phyloP scores from a whole-genome alignment of 768 basidiomycete genomes.

The Tylopilus sp. region DNA sequence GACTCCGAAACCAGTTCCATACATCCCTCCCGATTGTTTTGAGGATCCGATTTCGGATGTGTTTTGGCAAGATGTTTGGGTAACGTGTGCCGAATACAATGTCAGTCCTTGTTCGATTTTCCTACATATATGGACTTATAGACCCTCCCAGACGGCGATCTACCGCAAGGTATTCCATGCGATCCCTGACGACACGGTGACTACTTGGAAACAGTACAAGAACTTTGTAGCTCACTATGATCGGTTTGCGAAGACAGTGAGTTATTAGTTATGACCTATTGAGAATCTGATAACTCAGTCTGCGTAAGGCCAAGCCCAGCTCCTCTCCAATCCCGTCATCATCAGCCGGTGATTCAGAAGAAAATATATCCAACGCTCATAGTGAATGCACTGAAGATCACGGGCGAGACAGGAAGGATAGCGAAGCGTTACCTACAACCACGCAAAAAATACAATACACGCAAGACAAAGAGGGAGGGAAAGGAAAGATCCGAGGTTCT shows the following conservation, averaged over 20 bases:
- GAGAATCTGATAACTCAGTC: constrained; percentile 2
- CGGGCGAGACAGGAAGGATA: constrained; percentile 18
- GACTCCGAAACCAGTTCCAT: constrained; percentile 65
- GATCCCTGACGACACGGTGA: constrained; percentile 87
- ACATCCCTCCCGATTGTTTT: constrained; percentile 73
- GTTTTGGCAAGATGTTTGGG: constrained; percentile 93
- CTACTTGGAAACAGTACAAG: constrained; percentile 95
- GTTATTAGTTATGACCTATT: constrained; percentile 16
- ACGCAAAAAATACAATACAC: constrained; percentile 21
- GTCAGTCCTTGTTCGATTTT: constrained; percentile 42
- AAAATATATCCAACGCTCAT: constrained; percentile 13
- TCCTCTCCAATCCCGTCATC: constrained; percentile 43
- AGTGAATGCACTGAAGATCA: constrained; percentile 19
- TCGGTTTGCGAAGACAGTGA: constrained; percentile 64
- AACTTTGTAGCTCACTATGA: constrained; percentile 80
- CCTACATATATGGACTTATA: not conserved
- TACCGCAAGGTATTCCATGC: constrained; percentile 94
- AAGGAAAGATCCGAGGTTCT: constrained; percentile 44
- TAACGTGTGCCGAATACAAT: constrained; percentile 83
- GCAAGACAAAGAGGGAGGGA: constrained; percentile 36
- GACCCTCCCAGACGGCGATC: constrained; percentile 73
- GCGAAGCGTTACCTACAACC: constrained; percentile 16
- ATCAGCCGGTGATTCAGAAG: constrained; percentile 50
- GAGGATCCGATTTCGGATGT: constrained; percentile 83
- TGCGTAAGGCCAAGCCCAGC: constrained; percentile 42